Conservation (phyloP, 2,329 filamentous ascomycete species). For the Ceratocystis huliohia region DNA sequence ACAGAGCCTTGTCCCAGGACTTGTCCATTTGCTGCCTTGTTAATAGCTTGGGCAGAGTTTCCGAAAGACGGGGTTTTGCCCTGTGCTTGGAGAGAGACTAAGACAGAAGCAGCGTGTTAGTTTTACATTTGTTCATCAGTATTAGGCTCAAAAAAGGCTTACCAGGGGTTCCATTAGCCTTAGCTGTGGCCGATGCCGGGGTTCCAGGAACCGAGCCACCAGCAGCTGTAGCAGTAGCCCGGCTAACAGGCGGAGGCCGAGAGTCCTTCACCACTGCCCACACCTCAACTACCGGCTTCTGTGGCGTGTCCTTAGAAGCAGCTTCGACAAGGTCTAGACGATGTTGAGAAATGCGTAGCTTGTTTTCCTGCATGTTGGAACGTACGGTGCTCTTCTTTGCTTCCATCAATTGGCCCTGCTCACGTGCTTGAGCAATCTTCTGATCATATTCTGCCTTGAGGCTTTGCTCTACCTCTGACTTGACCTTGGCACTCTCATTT, state of each 20-base stretch:
- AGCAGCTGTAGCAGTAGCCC: conserved; percentile 11
- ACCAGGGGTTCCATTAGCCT: conserved; percentile 14
- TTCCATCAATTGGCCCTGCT: conserved; percentile 57
- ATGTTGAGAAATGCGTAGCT: conserved; percentile 48
- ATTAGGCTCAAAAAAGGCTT: not conserved
- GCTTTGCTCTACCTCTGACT: conserved; percentile 39
- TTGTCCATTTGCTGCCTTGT: conserved; percentile 20
- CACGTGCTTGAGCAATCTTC: conserved; percentile 41
- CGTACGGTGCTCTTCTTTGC: conserved; percentile 63
- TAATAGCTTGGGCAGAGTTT: not conserved
- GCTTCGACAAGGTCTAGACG: conserved; percentile 70
- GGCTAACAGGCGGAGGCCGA: conserved; percentile 20
- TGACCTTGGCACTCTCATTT: conserved; percentile 47
- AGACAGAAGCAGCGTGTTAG: conserved; percentile 10
- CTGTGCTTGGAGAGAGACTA: conserved; percentile 22
- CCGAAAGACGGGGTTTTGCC: conserved; percentile 14
- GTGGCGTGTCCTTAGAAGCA: conserved; percentile 72
- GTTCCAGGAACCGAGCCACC: conserved; percentile 5
- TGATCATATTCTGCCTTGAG: conserved; percentile 39
- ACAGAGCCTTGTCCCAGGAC: conserved; percentile 23
- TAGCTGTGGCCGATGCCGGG: conserved; percentile 1
- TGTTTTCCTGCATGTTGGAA: conserved; percentile 67
- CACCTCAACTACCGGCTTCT: conserved; percentile 72
- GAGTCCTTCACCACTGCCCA: conserved; percentile 40
- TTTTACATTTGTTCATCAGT: not conserved